Base-by-base conservation (phyloP, 768 basidiomycete species). In the Lactarius sp. region DNA sequence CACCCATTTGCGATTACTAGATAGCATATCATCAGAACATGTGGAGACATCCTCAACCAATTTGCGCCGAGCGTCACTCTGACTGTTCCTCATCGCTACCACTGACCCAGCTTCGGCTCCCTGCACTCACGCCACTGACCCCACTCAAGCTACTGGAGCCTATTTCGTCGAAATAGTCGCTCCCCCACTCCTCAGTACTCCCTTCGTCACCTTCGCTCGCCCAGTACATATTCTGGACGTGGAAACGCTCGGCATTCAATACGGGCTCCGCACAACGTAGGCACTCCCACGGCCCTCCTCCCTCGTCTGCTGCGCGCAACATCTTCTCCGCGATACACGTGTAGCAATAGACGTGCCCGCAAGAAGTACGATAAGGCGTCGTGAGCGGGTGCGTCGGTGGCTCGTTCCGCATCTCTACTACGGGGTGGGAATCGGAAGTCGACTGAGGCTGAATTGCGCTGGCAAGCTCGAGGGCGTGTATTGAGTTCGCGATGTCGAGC, bases 341-440 rank as follows among this genome's bases (percentile, higher is more conserved):
- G 73, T 98, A 99, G 75, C 97, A 98, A 76, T 95, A 99, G 14
- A 83, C 73, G 71, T 97, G 93, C 7, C 85, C 87, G 66, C 91
- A 94, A 36, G 87, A 86, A 39, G 93, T 85, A 55, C 88, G 75
- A 71, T 96, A 98, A 0, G 95, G 87, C 50, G 85, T 88, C 70
- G 88, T 80, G 65, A 96, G 83, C 3, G 92, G 88, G 70, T 85
- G 78, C 37, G 79, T 68, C 4, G 85, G 81, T 27, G 82, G 79
- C 59, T 79, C 79, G 27, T 74, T 74, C 41, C 77, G 78, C 6
- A 60, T 64, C 18, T 71, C 68, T 20, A 71, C 68, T 20, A 71
- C 62, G 33, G 56, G 71, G 56, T 54, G 72, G 50, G 69, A 71
- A 54, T 59, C 68, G n/a, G 52, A 52, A 34, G 57, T n/a, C 16